Evolutionary conservation across 805 yeast genomes (phyloP), one percentile per base, ranked within the genome.

Genomic region (Nakazawaea anatomiae): DNA sequence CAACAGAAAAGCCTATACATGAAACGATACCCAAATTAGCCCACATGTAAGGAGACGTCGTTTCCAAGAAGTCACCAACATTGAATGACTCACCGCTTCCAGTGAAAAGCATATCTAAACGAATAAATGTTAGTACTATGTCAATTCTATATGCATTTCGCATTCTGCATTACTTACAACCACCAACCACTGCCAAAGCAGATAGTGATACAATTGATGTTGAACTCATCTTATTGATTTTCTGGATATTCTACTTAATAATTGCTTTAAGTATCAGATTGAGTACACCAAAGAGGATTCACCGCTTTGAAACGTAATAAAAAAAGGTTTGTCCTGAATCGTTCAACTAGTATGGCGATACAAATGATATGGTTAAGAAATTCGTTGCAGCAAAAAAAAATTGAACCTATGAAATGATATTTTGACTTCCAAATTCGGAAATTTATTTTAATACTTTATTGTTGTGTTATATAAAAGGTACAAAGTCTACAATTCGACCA

Each of bases 11-110:
- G 11, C 98, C 98, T 59, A 95, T 90, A 71, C 99, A 92, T 47
- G 83, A 71, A 12, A 87, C 85, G 55, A 94, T 89, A 50, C 99
- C 99, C 56, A 90, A 69, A 56, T 80, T 79, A 31, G 97, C 98
- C 98, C 98, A 94, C 85, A 94, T 80, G 66, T 94, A 94, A 6
- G 99, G 99, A 27, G 97, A 89, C 2, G 94, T 82, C 38, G 85
- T 74, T 58, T 83, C 81, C 57, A 94, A 77, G 64, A 92, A 91
- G 58, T 83, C 83, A 48, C 99, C 99, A 52, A 94, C 82, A 68
- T 94, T 87, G 75, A 94, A 94, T 48, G 82, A 76, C 66, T 90
- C 96, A 44, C 98, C 98, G 54, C 89, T 83, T 47, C 96, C 96
- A 55, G 90, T 89, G 79, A 94, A 89, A 57, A 94, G 75, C 81